Evolutionary conservation across 805 yeast genomes (phyloP).

Genomic region (Sugiyamaella lignohabitans): DNA sequence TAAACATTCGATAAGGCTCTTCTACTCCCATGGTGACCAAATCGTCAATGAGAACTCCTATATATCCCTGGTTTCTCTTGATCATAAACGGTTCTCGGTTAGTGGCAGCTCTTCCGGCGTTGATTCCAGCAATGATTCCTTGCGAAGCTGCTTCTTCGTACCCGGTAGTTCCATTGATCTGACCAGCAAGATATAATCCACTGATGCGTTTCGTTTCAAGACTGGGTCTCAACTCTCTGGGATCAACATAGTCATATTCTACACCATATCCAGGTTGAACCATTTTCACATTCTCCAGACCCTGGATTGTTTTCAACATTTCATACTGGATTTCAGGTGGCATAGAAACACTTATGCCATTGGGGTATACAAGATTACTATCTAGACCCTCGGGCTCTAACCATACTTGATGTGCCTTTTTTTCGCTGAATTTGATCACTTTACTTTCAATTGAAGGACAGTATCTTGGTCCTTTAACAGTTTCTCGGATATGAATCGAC

Average conservation of each 20-base stretch:
- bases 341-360: conserved; percentile 94
- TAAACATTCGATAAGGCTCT: conserved; percentile 97
- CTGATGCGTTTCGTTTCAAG: conserved; percentile 73
- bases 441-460: conserved; percentile 97
- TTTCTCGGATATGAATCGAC: conserved; percentile 85
- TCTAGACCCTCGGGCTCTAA: conserved; percentile 93
- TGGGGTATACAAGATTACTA: conserved; percentile 85
- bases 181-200: conserved; percentile 90
- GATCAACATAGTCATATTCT: conserved; percentile 94
- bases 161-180: conserved; percentile 97
- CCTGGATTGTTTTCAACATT: conserved; percentile 73
- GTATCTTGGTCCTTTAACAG: conserved; percentile 93
- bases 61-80: conserved; percentile 75
- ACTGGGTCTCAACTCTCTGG: conserved; percentile 71
- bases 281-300: conserved; percentile 83
- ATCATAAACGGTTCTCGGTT: conserved; percentile 42
- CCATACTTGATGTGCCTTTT: conserved; percentile 78
- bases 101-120: conserved; percentile 65
- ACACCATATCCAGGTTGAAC: conserved; percentile 98
- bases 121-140: conserved; percentile 91
- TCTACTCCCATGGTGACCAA: conserved; percentile 90
- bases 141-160: conserved; percentile 99
- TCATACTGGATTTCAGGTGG: conserved; percentile 84
- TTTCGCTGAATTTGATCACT: conserved; percentile 70
- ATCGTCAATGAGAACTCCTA: conserved; percentile 92